Conservation (phyloP, 2,329 filamentous ascomycete species). For the Hymenoscyphus albidus region DNA sequence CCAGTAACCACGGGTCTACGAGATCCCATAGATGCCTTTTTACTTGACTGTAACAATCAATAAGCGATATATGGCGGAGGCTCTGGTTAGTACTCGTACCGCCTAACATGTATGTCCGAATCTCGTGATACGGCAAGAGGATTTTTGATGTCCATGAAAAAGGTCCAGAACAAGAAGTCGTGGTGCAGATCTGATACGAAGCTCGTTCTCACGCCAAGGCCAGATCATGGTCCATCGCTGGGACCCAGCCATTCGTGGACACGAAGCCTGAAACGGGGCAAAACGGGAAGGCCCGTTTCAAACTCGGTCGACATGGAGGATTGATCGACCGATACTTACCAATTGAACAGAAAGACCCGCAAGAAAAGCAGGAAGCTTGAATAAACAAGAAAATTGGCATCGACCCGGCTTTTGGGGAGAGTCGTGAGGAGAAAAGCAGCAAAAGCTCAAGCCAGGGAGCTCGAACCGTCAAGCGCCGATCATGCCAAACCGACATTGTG, state of each 20-base stretch:
- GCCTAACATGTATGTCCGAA: too few relatives aligned
- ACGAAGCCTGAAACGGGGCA: neutral
- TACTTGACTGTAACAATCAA: too few relatives aligned
- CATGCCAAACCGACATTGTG: neutral
- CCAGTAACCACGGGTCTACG: too few relatives aligned
- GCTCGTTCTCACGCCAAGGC: constrained; percentile 5
- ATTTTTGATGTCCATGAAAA: neutral
- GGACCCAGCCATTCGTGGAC: neutral
- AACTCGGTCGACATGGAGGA: neutral
- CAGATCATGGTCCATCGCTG: neutral
- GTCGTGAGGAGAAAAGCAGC: neutral
- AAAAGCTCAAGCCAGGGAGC: neutral
- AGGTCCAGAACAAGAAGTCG: neutral
- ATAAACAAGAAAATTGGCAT: neutral
- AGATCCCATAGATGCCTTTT: too few relatives aligned
- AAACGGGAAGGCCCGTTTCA: neutral
- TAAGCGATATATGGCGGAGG: too few relatives aligned
- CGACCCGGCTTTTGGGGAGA: neutral
- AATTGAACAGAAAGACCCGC: neutral
- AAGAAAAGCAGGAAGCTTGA: neutral
- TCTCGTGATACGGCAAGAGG: too few relatives aligned
- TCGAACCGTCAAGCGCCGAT: neutral
- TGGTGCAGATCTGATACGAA: neutral
- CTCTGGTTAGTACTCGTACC: too few relatives aligned
- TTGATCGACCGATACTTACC: neutral